Evolutionary conservation across 2,329 filamentous ascomycete genomes (phyloP), one percentile per base, ranked within the genome.

Genomic region (Penicillium janthinellum): DNA sequence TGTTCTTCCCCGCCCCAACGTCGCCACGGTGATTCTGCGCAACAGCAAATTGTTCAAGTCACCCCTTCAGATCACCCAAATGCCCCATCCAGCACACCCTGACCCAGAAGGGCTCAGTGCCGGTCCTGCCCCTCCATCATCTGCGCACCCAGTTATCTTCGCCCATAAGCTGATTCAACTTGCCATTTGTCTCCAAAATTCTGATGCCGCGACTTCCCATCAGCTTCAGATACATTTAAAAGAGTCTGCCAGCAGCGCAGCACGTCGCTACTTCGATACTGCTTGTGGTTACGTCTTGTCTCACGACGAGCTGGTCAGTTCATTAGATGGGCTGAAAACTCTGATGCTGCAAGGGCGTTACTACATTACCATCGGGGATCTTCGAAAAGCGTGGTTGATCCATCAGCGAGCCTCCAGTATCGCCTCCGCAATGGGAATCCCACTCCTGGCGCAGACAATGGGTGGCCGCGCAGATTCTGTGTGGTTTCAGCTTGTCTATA

Each of bases 361-460:
- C 60, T 81, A 82, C 61, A 73, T 83, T 42, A 81, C 84, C 54
- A 78, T 82, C 58, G 84, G 84, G 4, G 78, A 81, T 50, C 81
- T 83, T 11, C 77, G 79, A 22, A 73, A 77, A 58, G 81, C 82
- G 0, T 86, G 83, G 83, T 71, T 81, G 6, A 71, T 77, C 4
- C 73, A 77, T 48, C 77, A 82, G 12, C 78, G 79, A 39, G 83
- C 78, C 3, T 67, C 84, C 35, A 80, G 78, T 63, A 78, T 81
- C 58, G 77, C 79, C 4, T 75, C 83, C 58, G 70, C 83, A 1
- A 79, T 84, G 2, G 79, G 81, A 63, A 71, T 77, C 5, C 74
- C 79, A 51, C 66, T 67, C 8, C 57, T 70, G 4, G 60, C 64
- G 4, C 20, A 59, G n/a, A 59, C 50, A 5, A n/a, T 56, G 10